phyloP scores from a whole-genome alignment of 2,329 filamentous ascomycete species.

The Exophiala phaeomuriformis region DNA sequence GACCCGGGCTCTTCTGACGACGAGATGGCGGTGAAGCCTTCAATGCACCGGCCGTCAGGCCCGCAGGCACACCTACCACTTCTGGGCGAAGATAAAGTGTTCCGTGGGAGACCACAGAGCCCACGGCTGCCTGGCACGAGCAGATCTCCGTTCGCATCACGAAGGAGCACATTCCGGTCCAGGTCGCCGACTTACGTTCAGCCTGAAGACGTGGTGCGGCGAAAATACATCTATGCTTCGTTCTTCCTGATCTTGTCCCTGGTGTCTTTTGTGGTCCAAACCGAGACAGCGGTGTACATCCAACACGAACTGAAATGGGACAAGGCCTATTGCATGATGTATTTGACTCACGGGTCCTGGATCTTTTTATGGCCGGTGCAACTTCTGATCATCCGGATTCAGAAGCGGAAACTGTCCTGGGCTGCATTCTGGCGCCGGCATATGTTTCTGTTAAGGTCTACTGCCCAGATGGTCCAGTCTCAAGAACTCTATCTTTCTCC shows the following conservation, averaged over 20 bases:
- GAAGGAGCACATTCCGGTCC: slow-evolving; percentile 66
- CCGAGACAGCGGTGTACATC: slow-evolving; percentile 90
- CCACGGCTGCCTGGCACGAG: slow-evolving; percentile 28
- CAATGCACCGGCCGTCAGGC: slow-evolving; percentile 43
- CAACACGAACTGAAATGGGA: slow-evolving; percentile 88
- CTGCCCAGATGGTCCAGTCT: slow-evolving; percentile 77
- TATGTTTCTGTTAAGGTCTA: slow-evolving; percentile 55
- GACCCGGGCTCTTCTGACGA: slow-evolving; percentile 36
- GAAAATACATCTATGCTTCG: slow-evolving; percentile 79
- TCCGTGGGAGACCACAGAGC: slow-evolving; percentile 33
- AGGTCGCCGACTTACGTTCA: slow-evolving; percentile 61
- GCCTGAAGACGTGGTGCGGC: slow-evolving; percentile 59
- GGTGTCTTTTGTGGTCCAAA: slow-evolving; percentile 85
- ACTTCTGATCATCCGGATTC: slow-evolving; percentile 69
- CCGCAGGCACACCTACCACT: slow-evolving; percentile 49
- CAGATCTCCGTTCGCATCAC: slow-evolving; percentile 39
- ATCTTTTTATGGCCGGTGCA: slow-evolving; percentile 78
- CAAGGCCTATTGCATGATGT: slow-evolving; percentile 99
- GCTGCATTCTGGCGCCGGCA: slow-evolving; percentile 74
- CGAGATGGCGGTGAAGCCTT: slow-evolving; percentile 42
- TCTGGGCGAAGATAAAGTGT: slow-evolving; percentile 40
- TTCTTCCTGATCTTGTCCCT: slow-evolving; percentile 78
- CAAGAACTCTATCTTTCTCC: slow-evolving; percentile 59
- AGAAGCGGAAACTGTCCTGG: slow-evolving; percentile 74
- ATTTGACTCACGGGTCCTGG: slow-evolving; percentile 91